phyloP scores from a whole-genome alignment of 257 asterid species.

The Solanum paucissectum region DNA sequence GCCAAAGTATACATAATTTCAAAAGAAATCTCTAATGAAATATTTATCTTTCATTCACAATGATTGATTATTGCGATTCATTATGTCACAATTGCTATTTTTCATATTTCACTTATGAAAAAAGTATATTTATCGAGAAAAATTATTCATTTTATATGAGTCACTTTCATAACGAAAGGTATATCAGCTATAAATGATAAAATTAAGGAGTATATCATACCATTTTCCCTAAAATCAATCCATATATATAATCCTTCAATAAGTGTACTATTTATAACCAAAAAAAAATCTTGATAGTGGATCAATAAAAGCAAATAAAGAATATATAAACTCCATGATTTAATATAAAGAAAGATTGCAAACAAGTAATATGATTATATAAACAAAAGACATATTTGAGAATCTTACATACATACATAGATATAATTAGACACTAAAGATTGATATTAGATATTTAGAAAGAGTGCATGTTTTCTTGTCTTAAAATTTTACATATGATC shows the following conservation, averaged over 20 bases:
- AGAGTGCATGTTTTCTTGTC: no score
- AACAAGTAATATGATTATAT: neutral
- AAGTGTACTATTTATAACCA: neutral
- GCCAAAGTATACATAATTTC: neutral
- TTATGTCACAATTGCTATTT: neutral
- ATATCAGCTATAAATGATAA: neutral
- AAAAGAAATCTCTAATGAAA: neutral
- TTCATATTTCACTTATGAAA: neutral
- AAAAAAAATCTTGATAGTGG: neutral
- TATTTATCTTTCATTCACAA: neutral
- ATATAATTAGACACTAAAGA: no score
- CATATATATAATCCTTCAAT: neutral
- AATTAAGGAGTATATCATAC: no score
- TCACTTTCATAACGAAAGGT: no score
- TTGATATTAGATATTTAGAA: no score
- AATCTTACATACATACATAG: no score
- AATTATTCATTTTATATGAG: neutral
- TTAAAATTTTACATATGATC: no score
- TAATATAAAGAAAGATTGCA: neutral
- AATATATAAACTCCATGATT: neutral
- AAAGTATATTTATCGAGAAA: neutral
- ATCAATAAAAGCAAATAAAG: neutral
- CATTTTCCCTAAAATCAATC: neutral
- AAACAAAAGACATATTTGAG: no score
- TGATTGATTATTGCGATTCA: neutral